These are phyloP conservation scores for Cicer chorassanicum DNA, from an alignment of 306 rosid genomes.

Conservation along the genomic window DNA sequence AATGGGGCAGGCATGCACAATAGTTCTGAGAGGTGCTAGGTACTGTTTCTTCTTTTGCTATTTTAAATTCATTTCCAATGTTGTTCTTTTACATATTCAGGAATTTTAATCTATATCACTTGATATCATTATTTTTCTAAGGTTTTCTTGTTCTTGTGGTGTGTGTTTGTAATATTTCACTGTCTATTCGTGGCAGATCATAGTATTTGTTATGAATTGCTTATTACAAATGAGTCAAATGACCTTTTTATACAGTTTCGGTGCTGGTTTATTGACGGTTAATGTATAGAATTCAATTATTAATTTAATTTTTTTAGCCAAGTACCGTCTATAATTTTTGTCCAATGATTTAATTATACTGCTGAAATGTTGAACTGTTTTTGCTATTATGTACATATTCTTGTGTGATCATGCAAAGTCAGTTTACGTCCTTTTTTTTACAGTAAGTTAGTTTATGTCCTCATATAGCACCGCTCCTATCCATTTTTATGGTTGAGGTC, in stretches of 20 bases:
- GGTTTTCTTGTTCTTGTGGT: background rate
- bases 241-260: background rate
- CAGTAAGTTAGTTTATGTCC: conserved; percentile 4
- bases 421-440: conserved; percentile 17
- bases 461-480: conserved; percentile 13
- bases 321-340: background rate
- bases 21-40: conserved; percentile 97
- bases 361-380: background rate
- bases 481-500: background rate
- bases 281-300: background rate
- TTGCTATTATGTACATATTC: conserved; percentile 10
- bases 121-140: conserved; percentile 16
- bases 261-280: conserved; percentile 29
- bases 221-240: background rate
- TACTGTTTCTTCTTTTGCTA: conserved; percentile 41
- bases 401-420: background rate
- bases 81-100: conserved; percentile 7
- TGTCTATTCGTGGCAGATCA: conserved; percentile 6
- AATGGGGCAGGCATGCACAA: conserved; percentile 97
- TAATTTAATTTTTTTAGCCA: background rate
- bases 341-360: background rate
- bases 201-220: conserved; percentile 23
- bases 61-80: background rate
- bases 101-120: conserved; percentile 24
- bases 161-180: conserved; percentile 4